Evolutionary conservation across 1,284 basidiomycete species (phyloP).

Genomic region (Apiotrichum laibachii): DNA sequence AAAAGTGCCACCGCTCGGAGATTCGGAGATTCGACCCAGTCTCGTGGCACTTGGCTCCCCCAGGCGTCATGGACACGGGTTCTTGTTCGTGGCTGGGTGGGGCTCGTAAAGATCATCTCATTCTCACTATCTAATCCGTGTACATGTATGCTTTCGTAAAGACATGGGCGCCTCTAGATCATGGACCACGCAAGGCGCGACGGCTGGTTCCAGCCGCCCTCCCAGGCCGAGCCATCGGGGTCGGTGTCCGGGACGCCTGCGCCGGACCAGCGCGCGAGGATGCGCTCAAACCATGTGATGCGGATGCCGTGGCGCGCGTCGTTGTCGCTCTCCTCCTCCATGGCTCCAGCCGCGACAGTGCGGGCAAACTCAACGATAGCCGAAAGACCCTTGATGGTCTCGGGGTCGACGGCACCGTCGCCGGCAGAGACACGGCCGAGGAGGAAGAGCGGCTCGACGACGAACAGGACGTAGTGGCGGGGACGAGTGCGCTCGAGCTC

Average conservation of each 20-base stretch:
- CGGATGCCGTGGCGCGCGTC: constrained; percentile 24
- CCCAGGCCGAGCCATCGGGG: constrained; percentile 32
- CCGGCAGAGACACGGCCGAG: constrained; percentile 17
- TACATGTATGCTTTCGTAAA: neutral
- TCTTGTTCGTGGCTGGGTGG: neutral
- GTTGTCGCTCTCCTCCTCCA: constrained; percentile 32
- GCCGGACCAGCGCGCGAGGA: constrained; percentile 27
- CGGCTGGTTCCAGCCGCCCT: constrained; percentile 34
- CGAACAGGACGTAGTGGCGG: constrained; percentile 36
- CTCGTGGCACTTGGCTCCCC: neutral
- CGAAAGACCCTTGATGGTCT: constrained; percentile 14
- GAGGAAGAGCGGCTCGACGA: constrained; percentile 35
- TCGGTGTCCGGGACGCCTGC: constrained; percentile 11
- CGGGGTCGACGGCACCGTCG: constrained; percentile 2
- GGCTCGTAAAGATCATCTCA: too few relatives aligned
- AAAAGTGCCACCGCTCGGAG: neutral
- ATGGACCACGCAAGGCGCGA: constrained; percentile 30
- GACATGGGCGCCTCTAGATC: constrained; percentile 4
- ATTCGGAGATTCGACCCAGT: neutral
- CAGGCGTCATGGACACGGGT: neutral
- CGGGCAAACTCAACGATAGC: constrained; percentile 24
- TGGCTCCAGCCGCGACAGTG: constrained; percentile 18
- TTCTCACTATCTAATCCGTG: neutral
- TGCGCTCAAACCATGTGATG: constrained; percentile 31
- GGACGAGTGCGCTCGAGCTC: constrained; percentile 30